These are phyloP conservation scores for Aspergillus cavernicola DNA, from an alignment of 495 filamentous ascomycete genomes.

Conservation along the genomic window DNA sequence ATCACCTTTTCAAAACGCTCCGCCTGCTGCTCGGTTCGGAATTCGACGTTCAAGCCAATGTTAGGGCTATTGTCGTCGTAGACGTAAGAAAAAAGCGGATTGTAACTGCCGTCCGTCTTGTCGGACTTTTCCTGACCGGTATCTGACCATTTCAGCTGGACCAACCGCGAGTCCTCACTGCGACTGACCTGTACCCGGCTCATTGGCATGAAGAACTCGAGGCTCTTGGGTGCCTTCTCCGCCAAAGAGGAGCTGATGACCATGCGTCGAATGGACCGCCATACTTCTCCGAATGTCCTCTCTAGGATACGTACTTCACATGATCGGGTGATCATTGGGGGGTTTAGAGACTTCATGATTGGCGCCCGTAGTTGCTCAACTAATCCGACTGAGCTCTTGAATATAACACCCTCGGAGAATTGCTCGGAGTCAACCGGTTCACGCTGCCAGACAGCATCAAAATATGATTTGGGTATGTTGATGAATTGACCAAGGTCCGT, in stretches of 20 bases:
- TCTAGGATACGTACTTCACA: slow-evolving; percentile 43
- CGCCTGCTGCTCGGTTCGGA: slow-evolving; percentile 24
- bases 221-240: slow-evolving; percentile 31
- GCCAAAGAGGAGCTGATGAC: slow-evolving; percentile 39
- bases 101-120: slow-evolving; percentile 36
- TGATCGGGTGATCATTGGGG: slow-evolving; percentile 27
- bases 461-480: slow-evolving; percentile 34
- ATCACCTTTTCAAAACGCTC: slow-evolving; percentile 31
- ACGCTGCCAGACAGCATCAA: slow-evolving; percentile 32
- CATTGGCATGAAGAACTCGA: slow-evolving; percentile 38
- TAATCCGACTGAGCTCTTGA: slow-evolving; percentile 33
- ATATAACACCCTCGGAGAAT: slow-evolving; percentile 34
- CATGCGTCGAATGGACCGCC: slow-evolving; percentile 37
- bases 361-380: slow-evolving; percentile 32
- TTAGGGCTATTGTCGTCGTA: slow-evolving; percentile 37
- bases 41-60: slow-evolving; percentile 29
- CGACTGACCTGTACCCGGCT: slow-evolving; percentile 33
- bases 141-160: slow-evolving; percentile 43
- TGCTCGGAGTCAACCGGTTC: slow-evolving; percentile 35
- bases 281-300: slow-evolving; percentile 32
- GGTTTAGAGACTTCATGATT: slow-evolving; percentile 33
- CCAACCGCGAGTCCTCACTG: slow-evolving; percentile 24
- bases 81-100: slow-evolving; percentile 31
- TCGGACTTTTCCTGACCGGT: slow-evolving; percentile 31
- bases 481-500: slow-evolving; percentile 31